Evolutionary conservation across 2,329 filamentous ascomycete genomes (phyloP).

Genomic region (Fusarium sp.): DNA sequence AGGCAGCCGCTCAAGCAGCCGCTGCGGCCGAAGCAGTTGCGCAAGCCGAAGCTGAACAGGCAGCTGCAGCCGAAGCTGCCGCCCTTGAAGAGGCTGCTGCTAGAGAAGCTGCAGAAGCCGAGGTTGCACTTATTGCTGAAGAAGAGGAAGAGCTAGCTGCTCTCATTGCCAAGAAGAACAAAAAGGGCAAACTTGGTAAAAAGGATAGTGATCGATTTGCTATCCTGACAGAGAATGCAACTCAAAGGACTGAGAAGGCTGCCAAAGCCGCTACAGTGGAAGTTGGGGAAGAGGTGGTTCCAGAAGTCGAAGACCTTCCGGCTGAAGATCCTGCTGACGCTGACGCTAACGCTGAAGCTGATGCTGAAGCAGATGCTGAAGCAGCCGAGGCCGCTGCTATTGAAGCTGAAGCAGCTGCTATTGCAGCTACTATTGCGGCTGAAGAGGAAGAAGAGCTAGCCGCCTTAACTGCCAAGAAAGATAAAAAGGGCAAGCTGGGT

Average conservation of each 20-base stretch:
- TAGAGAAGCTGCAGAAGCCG: slow-evolving; percentile 35
- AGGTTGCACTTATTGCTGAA: slow-evolving; percentile 32
- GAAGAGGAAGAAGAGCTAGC: slow-evolving; percentile 43
- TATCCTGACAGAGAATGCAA: slow-evolving; percentile 40
- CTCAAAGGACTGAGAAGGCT: slow-evolving; percentile 40
- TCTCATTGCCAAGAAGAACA: slow-evolving; percentile 53
- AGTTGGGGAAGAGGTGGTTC: slow-evolving; percentile 45
- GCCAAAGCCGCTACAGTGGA: slow-evolving; percentile 6
- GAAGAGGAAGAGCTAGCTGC: slow-evolving; percentile 47
- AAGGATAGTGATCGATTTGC: slow-evolving; percentile 49
- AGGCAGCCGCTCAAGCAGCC: slow-evolving; percentile 36
- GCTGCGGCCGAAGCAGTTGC: slow-evolving; percentile 29
- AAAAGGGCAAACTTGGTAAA: slow-evolving; percentile 47
- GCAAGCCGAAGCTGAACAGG: slow-evolving; percentile 29
- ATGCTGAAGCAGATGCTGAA: slow-evolving; percentile 33
- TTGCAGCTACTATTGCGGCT: slow-evolving; percentile 22
- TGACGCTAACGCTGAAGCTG: slow-evolving; percentile 8
- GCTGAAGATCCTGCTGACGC: slow-evolving; percentile 39
- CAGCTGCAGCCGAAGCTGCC: slow-evolving; percentile 26
- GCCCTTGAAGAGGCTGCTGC: slow-evolving; percentile 26
- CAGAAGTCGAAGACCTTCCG: neutral
- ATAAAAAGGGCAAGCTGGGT: slow-evolving; percentile 38
- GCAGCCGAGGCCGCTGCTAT: slow-evolving; percentile 36
- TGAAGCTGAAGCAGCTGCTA: slow-evolving; percentile 50
- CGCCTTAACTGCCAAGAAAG: slow-evolving; percentile 34